Conservation (phyloP, 2,329 filamentous ascomycete genomes). For the Zymoseptoria passerinii region DNA sequence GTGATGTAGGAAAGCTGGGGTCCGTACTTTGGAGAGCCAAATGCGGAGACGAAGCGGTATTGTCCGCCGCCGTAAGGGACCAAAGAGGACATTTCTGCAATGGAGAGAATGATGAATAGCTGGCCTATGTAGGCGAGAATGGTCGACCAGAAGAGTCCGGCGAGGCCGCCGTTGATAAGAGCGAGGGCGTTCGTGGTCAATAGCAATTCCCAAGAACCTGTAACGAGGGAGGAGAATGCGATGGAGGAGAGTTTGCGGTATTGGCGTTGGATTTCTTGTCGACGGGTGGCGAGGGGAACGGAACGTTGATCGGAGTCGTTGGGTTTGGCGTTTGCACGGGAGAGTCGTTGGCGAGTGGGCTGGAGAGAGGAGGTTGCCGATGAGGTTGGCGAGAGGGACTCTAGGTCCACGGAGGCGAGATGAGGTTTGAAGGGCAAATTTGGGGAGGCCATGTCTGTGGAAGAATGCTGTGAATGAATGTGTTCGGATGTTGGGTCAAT, state of each 20-base stretch:
- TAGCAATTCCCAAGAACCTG: slow-evolving; percentile 45
- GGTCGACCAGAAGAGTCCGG: slow-evolving; percentile 26
- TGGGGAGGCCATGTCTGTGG: slow-evolving; percentile 1
- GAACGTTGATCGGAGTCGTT: neutral
- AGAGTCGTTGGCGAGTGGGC: neutral
- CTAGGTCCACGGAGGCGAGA: neutral
- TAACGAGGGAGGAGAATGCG: slow-evolving; percentile 42
- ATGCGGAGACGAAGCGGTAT: slow-evolving; percentile 33
- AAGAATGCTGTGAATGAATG: neutral
- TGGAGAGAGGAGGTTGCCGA: neutral
- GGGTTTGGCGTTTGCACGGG: slow-evolving; percentile 1
- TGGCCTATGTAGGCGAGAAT: slow-evolving; percentile 23
- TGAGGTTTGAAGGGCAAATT: slow-evolving; percentile 2
- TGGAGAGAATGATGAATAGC: slow-evolving; percentile 26
- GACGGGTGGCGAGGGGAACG: neutral
- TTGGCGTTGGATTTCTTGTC: slow-evolving; percentile 17
- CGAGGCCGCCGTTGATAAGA: slow-evolving; percentile 21
- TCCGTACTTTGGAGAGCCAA: slow-evolving; percentile 35
- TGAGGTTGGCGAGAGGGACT: slow-evolving; percentile 1
- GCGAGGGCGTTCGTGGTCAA: slow-evolving; percentile 19
- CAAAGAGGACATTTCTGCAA: slow-evolving; percentile 31
- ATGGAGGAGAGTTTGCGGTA: slow-evolving; percentile 20
- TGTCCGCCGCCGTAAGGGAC: slow-evolving; percentile 23
- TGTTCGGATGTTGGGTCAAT: neutral
- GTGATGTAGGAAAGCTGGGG: slow-evolving; percentile 41